A percentile compares a stretch with the other conserved stretches of the same genome.
Conservation (phyloP, 306 rosid species). For the Gastrolobium bilobum region DNA sequence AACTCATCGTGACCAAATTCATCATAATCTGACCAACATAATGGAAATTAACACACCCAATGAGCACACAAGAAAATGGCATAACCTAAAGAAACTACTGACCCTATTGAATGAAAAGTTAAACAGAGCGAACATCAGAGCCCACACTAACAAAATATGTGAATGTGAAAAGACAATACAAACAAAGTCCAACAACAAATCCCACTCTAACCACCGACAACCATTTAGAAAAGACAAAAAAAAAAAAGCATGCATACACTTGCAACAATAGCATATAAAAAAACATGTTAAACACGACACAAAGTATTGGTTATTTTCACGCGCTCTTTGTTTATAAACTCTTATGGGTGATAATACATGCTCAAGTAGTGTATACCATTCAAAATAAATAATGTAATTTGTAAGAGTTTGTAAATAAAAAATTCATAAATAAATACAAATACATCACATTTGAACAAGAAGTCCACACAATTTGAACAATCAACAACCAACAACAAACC, state of each 20-base stretch:
- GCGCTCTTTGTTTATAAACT: too few species aligned
- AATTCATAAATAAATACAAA: not conserved
- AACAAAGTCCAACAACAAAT: constrained; percentile 49
- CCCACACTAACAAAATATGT: not conserved
- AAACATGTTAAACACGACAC: not conserved
- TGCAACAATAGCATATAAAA: constrained; percentile 29
- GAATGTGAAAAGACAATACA: constrained; percentile 12
- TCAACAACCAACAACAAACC: not conserved
- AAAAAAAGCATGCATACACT: constrained; percentile 1
- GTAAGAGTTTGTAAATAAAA: too few species aligned
- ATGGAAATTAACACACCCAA: not conserved
- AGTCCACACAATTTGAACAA: not conserved
- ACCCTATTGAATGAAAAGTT: constrained; percentile 4
- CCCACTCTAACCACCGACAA: constrained; percentile 51
- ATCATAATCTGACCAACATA: constrained; percentile 62
- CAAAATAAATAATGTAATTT: not conserved
- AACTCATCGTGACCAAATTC: constrained; percentile 85
- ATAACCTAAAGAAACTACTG: not conserved
- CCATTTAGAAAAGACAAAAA: constrained; percentile 48
- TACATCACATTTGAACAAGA: constrained; percentile 13
- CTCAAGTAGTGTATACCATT: too few species aligned
- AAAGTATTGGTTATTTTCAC: too few species aligned
- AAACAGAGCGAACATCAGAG: not conserved
- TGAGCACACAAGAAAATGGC: constrained; percentile 34
- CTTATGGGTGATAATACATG: too few species aligned